Conservation (phyloP, 106 monocot species). For the Platanthera zijinensis region DNA sequence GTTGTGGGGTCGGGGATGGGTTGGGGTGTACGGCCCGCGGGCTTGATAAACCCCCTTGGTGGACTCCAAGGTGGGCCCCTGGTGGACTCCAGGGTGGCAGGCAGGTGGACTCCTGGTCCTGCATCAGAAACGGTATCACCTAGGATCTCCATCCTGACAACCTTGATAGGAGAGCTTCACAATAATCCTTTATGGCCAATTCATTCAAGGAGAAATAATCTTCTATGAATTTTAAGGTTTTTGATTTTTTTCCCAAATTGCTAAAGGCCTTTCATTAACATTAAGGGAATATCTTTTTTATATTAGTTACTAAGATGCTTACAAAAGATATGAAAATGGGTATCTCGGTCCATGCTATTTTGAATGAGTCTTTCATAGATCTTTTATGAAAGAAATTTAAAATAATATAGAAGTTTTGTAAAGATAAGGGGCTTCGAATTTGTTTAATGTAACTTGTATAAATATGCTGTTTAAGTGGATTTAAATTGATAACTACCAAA, state of each 20-base stretch:
- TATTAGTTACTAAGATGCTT: background rate
- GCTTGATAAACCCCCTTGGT: no score
- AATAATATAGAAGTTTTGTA: background rate
- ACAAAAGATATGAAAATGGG: background rate
- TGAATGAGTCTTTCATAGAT: background rate
- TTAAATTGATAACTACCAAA: no score
- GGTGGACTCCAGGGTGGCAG: no score
- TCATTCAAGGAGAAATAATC: background rate
- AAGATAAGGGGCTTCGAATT: background rate
- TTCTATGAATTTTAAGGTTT: slow-evolving; percentile 2
- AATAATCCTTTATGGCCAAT: background rate
- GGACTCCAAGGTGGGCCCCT: no score
- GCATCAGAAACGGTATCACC: no score
- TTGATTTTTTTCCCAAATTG: background rate
- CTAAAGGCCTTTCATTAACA: background rate
- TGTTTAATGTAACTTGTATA: no score
- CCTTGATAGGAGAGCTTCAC: background rate
- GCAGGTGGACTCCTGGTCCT: no score
- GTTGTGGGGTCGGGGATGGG: no score
- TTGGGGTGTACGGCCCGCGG: no score
- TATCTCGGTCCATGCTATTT: background rate
- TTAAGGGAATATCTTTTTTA: background rate
- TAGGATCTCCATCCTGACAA: no score
- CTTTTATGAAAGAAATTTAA: background rate
- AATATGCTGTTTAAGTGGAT: no score